Conservation (phyloP, 176 grass and related monocot genomes). For the Juncus effusus region DNA sequence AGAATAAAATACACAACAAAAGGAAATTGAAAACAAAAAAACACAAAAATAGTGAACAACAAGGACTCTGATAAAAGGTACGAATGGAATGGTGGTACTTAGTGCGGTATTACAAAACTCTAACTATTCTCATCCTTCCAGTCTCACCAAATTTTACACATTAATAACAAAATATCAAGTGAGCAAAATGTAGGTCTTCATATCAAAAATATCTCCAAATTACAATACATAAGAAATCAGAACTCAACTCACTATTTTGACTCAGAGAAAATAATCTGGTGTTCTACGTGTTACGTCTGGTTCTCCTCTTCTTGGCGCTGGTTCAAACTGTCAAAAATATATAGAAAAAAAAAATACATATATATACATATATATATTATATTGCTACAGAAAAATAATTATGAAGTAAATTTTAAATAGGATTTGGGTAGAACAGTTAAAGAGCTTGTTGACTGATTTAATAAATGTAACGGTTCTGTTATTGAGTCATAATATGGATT, state of each 20-base stretch:
- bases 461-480: not conserved
- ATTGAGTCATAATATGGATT: no score
- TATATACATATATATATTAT: no score
- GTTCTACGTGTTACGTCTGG: constrained; percentile 52
- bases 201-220: constrained; percentile 31
- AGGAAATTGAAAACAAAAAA: constrained; percentile 5
- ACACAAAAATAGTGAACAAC: constrained; percentile 2
- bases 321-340: constrained; percentile 36
- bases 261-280: constrained; percentile 53
- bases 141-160: constrained; percentile 23
- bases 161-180: constrained; percentile 6
- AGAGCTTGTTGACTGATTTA: not conserved
- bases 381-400: not conserved
- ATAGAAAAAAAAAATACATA: not conserved
- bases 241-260: constrained; percentile 12
- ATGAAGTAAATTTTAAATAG: not conserved
- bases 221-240: constrained; percentile 24
- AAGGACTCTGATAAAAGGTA: constrained; percentile 2
- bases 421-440: not conserved
- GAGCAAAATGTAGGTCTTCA: constrained; percentile 20
- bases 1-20: not conserved
- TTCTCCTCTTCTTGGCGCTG: constrained; percentile 50
- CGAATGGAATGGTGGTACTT: constrained; percentile 1
- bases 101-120: constrained; percentile 18
- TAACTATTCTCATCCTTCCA: constrained; percentile 18